phyloP scores from a whole-genome alignment of 441 rosid genomes.

The Pelargonium myrrhifolium region DNA sequence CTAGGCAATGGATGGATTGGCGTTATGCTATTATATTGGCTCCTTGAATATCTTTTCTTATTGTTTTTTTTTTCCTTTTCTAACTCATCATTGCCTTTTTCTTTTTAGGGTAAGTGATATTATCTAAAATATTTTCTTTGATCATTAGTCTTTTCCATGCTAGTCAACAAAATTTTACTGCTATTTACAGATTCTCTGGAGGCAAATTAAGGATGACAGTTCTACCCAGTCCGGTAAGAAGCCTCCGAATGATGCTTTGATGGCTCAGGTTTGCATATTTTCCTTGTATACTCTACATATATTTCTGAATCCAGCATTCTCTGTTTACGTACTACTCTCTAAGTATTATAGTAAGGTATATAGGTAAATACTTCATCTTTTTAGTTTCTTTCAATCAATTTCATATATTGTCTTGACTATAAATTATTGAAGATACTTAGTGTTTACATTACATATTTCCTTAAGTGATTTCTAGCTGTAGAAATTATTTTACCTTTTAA shows the following conservation, averaged over 20 bases:
- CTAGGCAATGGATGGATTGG: background rate
- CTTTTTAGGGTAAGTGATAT: background rate
- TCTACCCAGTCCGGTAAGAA: conserved; percentile 34
- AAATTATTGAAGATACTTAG: no score
- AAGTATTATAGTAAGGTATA: background rate
- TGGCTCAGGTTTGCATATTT: conserved; percentile 48
- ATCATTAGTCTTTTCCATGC: background rate
- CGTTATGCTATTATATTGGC: background rate
- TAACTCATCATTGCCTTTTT: background rate
- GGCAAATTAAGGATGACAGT: conserved; percentile 36
- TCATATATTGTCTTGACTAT: background rate
- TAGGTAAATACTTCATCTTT: background rate
- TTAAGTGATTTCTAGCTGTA: no score
- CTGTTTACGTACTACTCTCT: background rate
- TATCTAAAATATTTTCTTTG: background rate
- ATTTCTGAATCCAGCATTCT: background rate
- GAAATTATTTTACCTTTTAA: no score
- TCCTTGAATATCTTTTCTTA: background rate
- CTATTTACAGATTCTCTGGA: conserved; percentile 34
- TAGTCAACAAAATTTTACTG: background rate
- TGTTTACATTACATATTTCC: background rate
- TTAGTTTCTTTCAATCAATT: background rate
- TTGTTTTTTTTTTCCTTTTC: no score
- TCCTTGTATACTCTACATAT: conserved; percentile 4
- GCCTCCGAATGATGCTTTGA: conserved; percentile 41